Evolutionary conservation across 2,329 filamentous ascomycete genomes (phyloP).

Genomic region (Trichoderma asperellum): DNA sequence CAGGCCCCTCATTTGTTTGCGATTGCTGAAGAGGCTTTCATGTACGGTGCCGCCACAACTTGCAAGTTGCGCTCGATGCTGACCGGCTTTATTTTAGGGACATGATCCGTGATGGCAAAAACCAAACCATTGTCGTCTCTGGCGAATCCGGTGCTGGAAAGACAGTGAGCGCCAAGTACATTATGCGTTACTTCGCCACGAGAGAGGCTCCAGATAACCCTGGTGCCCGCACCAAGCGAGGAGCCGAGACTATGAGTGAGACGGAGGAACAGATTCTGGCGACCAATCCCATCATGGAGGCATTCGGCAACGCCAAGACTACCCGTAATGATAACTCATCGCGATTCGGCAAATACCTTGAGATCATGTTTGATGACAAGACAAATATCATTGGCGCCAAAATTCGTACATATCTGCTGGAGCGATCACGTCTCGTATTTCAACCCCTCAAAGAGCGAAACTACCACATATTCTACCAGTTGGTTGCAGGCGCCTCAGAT

Average conservation of each 20-base stretch:
- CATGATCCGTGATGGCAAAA: slow-evolving; percentile 94
- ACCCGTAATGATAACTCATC: slow-evolving; percentile 99
- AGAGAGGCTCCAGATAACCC: slow-evolving; percentile 91
- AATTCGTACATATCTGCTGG: slow-evolving; percentile 93
- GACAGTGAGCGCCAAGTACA: slow-evolving; percentile 99
- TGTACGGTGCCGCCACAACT: slow-evolving; percentile 60
- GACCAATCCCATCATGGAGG: slow-evolving; percentile 99
- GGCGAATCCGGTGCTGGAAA: slow-evolving; percentile 98
- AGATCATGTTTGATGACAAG: slow-evolving; percentile 97
- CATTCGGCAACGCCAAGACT: slow-evolving; percentile 99
- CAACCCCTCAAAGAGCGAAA: slow-evolving; percentile 97
- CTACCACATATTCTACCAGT: slow-evolving; percentile 98
- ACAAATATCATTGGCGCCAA: slow-evolving; percentile 98
- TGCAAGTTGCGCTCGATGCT: slow-evolving; percentile 38
- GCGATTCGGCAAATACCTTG: slow-evolving; percentile 98
- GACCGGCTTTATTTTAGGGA: slow-evolving; percentile 62
- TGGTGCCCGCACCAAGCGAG: slow-evolving; percentile 73
- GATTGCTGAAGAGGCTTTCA: slow-evolving; percentile 97
- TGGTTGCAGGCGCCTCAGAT: slow-evolving; percentile 89
- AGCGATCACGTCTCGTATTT: slow-evolving; percentile 94
- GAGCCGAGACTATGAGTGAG: slow-evolving; percentile 85
- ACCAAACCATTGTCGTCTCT: slow-evolving; percentile 99
- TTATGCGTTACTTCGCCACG: slow-evolving; percentile 99
- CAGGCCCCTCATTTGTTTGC: slow-evolving; percentile 98
- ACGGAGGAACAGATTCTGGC: slow-evolving; percentile 98